Conservation (phyloP, 148 eudicot genomes). For the Camellia sinensis region DNA sequence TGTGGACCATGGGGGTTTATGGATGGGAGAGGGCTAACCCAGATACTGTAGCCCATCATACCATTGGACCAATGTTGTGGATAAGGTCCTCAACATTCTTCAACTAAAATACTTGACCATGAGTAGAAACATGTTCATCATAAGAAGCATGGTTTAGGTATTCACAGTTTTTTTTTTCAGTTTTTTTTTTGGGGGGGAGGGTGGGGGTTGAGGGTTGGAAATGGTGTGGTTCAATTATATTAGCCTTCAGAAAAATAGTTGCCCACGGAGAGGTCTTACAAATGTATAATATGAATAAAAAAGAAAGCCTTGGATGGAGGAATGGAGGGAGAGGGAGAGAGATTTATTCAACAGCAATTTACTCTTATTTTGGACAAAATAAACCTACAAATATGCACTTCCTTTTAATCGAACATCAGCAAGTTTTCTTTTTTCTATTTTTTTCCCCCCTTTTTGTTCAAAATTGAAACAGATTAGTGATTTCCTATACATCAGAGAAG, state of each 20-base stretch:
- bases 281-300: background rate
- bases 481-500: constrained; percentile 4
- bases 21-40: background rate
- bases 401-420: background rate
- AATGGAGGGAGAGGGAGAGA: background rate
- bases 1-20: background rate
- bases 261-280: background rate
- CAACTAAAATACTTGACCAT: background rate
- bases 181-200: background rate
- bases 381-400: background rate
- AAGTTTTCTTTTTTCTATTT: background rate
- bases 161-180: background rate
- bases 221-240: background rate
- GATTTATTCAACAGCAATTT: constrained; percentile 1
- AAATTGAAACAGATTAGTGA: background rate
- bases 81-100: background rate
- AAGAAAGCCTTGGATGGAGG: background rate
- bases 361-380: background rate
- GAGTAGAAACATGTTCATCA: background rate
- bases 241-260: background rate
- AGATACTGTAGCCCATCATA: background rate
- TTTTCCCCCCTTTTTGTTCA: background rate
- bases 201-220: background rate
- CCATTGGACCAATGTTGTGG: background rate
- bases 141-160: background rate